Evolutionary conservation across 768 basidiomycete genomes (phyloP), one percentile per base, ranked within the genome.

Genomic region (Serendipita sp.): DNA sequence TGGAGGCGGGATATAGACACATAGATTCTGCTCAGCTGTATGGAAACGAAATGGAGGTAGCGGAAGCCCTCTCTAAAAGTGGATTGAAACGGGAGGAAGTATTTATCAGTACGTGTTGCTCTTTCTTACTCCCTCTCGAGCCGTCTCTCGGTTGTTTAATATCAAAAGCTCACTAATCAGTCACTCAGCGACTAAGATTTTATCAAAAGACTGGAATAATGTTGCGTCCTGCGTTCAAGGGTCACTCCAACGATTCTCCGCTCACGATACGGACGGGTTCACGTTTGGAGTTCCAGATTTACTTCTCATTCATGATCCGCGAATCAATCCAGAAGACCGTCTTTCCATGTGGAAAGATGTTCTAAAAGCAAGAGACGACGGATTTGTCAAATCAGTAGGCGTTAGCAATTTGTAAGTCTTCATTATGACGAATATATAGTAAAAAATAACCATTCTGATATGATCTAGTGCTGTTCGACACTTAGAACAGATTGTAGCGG

Each of bases 371-470:
- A 79, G 80, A 66, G 63, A 67, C 33, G 79, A 73, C 2, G 88
- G 89, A 2, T 87, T 87, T 68, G 79, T 90, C 62, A 78, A 80
- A 66, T 78, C 78, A 3, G 81, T 88, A 16, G 89, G 89, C 2
- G 89, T 91, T 3, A 90, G 87, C 1, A 92, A 92, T 73, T 92
- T 83, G 87, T 88, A 68, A 53, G 85, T 70, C 23, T 53, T 23
- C 23, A 1, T 23, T 23, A 23, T 23, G 23, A 23, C 23, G 23
- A 46, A 46, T 3, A 29, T 23, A 23, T 23, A 23, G 23, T 23
- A 23, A 23, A 23, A 23, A 23, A 1, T 23, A 23, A 23, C 23
- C 23, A 23, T 23, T 23, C 62, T 29, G 18, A 50, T 48, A 33
- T 44, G 33, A 50, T n/a, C 43, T 29, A 91, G 88, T 67, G 80